Evolutionary conservation across 768 basidiomycete species (phyloP).

Genomic region (Paxillus rubicundulus): DNA sequence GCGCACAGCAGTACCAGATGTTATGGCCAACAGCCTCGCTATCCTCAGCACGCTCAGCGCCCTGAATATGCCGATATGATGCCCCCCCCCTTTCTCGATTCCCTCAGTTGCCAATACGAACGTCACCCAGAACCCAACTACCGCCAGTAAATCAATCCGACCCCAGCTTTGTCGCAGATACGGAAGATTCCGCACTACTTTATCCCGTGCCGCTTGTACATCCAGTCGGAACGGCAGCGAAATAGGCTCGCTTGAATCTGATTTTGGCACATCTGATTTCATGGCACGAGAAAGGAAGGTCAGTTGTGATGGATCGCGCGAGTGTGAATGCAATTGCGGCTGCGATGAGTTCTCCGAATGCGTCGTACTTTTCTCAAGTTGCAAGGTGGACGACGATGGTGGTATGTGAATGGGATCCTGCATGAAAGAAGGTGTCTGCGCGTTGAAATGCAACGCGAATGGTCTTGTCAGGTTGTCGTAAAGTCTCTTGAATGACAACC

Average conservation of each 20-base stretch:
- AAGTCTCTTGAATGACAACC: conserved; percentile 43
- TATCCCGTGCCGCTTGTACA: conserved; percentile 51
- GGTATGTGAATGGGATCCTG: conserved; percentile 10
- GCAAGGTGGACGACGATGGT: neutral
- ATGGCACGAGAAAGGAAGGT: conserved; percentile 52
- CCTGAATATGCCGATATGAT: conserved; percentile 85
- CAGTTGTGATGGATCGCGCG: conserved; percentile 45
- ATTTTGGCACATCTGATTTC: conserved; percentile 37
- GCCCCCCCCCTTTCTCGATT: conserved; percentile 56
- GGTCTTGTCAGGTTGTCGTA: conserved; percentile 51
- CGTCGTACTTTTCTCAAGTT: neutral
- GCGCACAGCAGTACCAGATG: conserved; percentile 86
- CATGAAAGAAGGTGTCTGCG: conserved; percentile 15
- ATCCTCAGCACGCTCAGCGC: conserved; percentile 85
- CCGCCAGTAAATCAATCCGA: conserved; percentile 84
- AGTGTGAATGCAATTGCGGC: conserved; percentile 25
- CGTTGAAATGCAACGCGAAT: conserved; percentile 43
- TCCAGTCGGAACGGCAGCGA: conserved; percentile 61
- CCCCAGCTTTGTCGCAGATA: conserved; percentile 94
- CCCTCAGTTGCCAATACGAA: conserved; percentile 71
- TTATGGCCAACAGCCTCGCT: conserved; percentile 79
- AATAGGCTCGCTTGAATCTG: conserved; percentile 39
- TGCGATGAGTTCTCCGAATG: conserved; percentile 30
- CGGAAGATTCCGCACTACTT: conserved; percentile 68
- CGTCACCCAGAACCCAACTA: conserved; percentile 82